Base-by-base conservation (phyloP, 768 basidiomycete species). In the Rhodotorula kratochvilovae region DNA sequence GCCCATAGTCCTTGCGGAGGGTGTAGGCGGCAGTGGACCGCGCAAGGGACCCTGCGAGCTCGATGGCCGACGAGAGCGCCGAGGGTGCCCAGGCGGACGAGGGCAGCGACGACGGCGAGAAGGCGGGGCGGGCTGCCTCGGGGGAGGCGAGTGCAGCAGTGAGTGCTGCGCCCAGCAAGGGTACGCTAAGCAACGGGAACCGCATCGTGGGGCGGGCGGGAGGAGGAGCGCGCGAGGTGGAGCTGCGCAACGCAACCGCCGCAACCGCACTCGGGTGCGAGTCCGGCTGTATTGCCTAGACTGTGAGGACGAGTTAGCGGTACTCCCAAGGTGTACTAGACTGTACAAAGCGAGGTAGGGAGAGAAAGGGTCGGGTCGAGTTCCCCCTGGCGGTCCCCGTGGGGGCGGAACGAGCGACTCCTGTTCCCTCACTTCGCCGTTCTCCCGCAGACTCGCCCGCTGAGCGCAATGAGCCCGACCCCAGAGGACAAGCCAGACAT, bases 1-100 rank as follows among this genome's bases (percentile, higher is more conserved):
- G 84, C 69, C 85, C 82, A 73, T 86, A 84, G 55, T 89, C 84
- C 48, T 90, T 86, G 78, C 87, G 90, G 79, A 92, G 86, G 29
- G 89, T 87, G 81, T 89, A 96, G 59, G 91, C 90, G 57, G 93
- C 95, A 64, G 87, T 90, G 83, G 93, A 87, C 82, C 89, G 88
- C 66, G 92, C 89, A 33, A 91, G 85, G 29, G 93, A 85, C 62
- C 94, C 94, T 46, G 89, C 92, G 33, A 96, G 89, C 77, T 96
- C 94, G 69, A 92, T 84, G 11, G 90, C 88, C 77, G 92, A 89
- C 43, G 93, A 90, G 71, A 98, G 85, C 72, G 89, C 90, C 31
- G 89, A 91, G 68, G 68, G 64, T 2, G 12, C 8, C 60, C 56
- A 73, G 39, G 64, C 36, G 1, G 70, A 61, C 31, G 45, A 3